Evolutionary conservation across 495 filamentous ascomycete genomes (phyloP).

Genomic region (Pseudomonodictys pantanalensis): DNA sequence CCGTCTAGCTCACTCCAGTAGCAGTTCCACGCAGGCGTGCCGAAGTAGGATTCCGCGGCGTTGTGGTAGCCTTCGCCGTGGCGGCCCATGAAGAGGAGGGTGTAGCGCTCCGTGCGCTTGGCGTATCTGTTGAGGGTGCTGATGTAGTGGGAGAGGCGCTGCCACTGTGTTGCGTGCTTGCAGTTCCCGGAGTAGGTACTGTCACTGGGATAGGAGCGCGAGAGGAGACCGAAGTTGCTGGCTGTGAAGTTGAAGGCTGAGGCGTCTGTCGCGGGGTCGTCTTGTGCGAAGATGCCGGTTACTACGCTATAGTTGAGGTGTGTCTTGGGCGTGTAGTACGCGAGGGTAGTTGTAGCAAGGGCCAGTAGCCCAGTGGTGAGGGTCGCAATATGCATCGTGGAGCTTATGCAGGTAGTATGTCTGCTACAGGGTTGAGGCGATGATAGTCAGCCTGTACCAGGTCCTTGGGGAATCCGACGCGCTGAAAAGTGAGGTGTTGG

Average conservation of each 20-base stretch:
- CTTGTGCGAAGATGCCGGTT: slow-evolving; percentile 68
- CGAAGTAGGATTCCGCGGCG: slow-evolving; percentile 39
- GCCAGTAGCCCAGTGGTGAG: neutral
- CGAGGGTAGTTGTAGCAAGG: neutral
- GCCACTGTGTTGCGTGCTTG: slow-evolving; percentile 36
- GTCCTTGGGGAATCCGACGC: too few relatives aligned
- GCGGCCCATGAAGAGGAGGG: slow-evolving; percentile 38
- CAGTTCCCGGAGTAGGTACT: neutral
- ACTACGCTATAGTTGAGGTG: slow-evolving; percentile 61
- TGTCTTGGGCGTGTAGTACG: neutral
- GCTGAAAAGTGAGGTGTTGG: too few relatives aligned
- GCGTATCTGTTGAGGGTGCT: slow-evolving; percentile 17
- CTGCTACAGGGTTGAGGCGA: too few relatives aligned
- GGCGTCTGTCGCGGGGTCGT: slow-evolving; percentile 60
- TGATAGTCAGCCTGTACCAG: too few relatives aligned
- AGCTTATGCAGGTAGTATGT: too few relatives aligned
- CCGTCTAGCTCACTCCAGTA: slow-evolving; percentile 71
- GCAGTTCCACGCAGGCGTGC: slow-evolving; percentile 50
- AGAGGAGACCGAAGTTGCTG: slow-evolving; percentile 36
- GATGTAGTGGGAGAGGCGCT: slow-evolving; percentile 36
- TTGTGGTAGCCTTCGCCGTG: slow-evolving; percentile 44
- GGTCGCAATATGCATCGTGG: neutral
- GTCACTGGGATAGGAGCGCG: slow-evolving; percentile 34
- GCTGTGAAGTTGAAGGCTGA: slow-evolving; percentile 58
- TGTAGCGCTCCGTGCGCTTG: slow-evolving; percentile 27